Evolutionary conservation across 208 protist genomes (phyloP).

Genomic region (Endotrypanum monterogeii): DNA sequence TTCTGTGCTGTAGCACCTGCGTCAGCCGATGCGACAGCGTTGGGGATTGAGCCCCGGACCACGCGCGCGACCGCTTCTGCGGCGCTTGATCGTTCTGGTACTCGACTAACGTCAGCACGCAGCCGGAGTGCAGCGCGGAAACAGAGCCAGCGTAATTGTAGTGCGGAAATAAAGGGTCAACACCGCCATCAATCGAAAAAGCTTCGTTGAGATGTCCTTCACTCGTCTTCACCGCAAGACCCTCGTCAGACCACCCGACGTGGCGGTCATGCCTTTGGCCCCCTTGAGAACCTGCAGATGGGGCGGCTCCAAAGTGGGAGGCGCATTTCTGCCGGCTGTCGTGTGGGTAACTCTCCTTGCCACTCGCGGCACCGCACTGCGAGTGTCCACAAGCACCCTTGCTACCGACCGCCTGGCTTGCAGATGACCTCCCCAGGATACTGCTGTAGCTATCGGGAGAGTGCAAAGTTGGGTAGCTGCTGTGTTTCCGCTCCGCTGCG

Average conservation of each 20-base stretch:
- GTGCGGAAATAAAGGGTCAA: not conserved
- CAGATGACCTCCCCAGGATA: not conserved
- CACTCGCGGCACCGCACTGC: not conserved
- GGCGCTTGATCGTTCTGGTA: constrained; percentile 24
- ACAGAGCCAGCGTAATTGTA: not conserved
- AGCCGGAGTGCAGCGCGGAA: constrained; percentile 16
- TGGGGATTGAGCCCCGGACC: constrained; percentile 17
- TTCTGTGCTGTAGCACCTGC: constrained; percentile 35
- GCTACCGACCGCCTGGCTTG: not conserved
- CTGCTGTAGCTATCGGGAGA: constrained; percentile 1
- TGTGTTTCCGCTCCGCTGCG: constrained; percentile 1
- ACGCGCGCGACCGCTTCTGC: constrained; percentile 23
- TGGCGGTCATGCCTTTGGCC: constrained; percentile 11
- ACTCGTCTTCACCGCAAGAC: not conserved
- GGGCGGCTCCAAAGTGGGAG: not conserved
- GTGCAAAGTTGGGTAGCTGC: not conserved
- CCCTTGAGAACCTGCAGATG: not conserved
- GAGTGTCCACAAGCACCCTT: not conserved
- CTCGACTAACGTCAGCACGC: constrained; percentile 27
- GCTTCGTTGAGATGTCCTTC: not conserved
- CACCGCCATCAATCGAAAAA: not conserved
- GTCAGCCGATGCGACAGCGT: constrained; percentile 24
- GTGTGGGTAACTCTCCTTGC: not conserved
- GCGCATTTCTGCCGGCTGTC: not conserved
- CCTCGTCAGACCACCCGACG: constrained; percentile 26